Evolutionary conservation across 345 rosid genomes (phyloP), one percentile per base, ranked within the genome.

Genomic region (Salix dunnii): DNA sequence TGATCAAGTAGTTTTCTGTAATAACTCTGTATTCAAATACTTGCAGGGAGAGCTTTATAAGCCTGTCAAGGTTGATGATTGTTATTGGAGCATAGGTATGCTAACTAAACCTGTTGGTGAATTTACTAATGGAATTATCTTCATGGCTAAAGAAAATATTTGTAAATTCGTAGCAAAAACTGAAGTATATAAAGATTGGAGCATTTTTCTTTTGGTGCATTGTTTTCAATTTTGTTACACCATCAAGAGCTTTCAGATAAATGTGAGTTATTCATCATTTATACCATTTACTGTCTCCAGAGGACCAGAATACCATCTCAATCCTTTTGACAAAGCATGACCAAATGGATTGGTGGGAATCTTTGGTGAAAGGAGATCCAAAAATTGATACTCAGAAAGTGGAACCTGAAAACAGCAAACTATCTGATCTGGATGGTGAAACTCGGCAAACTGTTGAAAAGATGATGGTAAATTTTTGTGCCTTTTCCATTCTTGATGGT

Each of bases 261-360:
- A 7, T 78, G 30, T 33, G 13, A 75, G 40, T 64, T 61, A 62
- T 40, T 81, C 23, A 53, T 58, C 31, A 21, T 27, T n/a, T n/a
- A 18, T 20, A 13, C 61, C 21, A 0, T 58, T 16, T 31, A 14
- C 20, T 73, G 38, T 42, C 36, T 74, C 58, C 86, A 91, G 97
- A 91, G 97, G 97, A 91, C 80, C 88, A 86, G 79, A 80, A 84
- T 36, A 72, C 88, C 18, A 49, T 91, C 74, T 90, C 92, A 28
- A 77, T 95, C 68, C 92, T 93, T 38, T 74, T 96, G 86, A 96
- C 98, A 33, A 96, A 96, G 90, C 92, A 89, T 68, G 88, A 93
- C 82, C 96, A 93, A 78, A 90, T 89, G 97, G 90, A 90, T 49
- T 96, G 98, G 98, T 96, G 98, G 99, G 91, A 90, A 70, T 89